Percentiles rank a stretch among this genome's conserved stretches.
These are phyloP conservation scores for Ophiosphaerella korrae DNA, from an alignment of 2,329 filamentous ascomycete species.

Conservation along the genomic window DNA sequence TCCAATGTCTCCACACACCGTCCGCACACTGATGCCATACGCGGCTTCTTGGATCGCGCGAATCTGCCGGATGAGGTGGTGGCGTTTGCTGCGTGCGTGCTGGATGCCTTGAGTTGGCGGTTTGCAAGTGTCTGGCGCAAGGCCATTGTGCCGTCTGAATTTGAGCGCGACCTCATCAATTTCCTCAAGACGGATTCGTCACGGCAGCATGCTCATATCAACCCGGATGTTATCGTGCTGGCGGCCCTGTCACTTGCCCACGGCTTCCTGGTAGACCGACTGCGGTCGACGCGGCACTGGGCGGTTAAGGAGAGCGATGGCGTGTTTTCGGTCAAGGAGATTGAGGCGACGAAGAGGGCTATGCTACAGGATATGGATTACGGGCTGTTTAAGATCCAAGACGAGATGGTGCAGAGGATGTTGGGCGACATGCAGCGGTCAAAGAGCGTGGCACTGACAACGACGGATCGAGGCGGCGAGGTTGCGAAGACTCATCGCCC, in stretches of 20 bases:
- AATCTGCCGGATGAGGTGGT: conserved; percentile 42
- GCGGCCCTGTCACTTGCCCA: conserved; percentile 43
- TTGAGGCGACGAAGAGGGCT: conserved; percentile 40
- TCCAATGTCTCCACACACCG: conserved; percentile 36
- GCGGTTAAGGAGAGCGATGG: conserved; percentile 29
- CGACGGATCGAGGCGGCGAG: conserved; percentile 25
- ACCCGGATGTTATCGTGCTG: conserved; percentile 44
- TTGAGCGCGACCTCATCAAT: conserved; percentile 16
- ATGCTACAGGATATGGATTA: conserved; percentile 47
- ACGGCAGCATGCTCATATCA: conserved; percentile 18
- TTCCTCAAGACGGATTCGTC: conserved; percentile 19
- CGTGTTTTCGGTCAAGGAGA: conserved; percentile 33
- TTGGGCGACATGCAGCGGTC: conserved; percentile 38
- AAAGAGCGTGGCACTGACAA: conserved; percentile 11
- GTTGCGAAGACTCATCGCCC: too few species aligned
- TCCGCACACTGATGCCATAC: conserved; percentile 32
- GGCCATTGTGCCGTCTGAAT: conserved; percentile 23
- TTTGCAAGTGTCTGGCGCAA: conserved; percentile 42
- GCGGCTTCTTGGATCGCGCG: conserved; percentile 37
- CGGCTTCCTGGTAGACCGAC: conserved; percentile 40
- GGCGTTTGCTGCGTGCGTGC: conserved; percentile 46
- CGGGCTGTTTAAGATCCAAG: conserved; percentile 41
- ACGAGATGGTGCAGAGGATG: conserved; percentile 38
- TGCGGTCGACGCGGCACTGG: conserved; percentile 41
- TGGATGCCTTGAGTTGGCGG: conserved; percentile 40